phyloP scores from a whole-genome alignment of 1,284 basidiomycete species.

The Melampsora larici-populina region DNA sequence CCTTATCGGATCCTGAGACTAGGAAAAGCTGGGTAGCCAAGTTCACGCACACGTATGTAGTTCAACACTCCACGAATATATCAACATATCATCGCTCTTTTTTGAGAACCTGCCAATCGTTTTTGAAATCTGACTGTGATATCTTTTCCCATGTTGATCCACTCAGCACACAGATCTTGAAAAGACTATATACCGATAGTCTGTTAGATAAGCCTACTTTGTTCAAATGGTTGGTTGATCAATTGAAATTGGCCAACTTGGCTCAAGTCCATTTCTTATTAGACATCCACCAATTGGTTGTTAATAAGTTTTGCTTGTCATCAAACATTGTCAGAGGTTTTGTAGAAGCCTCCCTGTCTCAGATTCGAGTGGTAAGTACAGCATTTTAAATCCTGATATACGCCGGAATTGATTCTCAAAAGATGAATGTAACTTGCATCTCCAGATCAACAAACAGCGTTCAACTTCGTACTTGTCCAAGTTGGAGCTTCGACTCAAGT shows the following conservation, averaged over 20 bases:
- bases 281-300: constrained; percentile 37
- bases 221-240: constrained; percentile 76
- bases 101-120: constrained; percentile 14
- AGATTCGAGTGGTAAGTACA: constrained; percentile 39
- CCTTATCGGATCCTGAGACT: constrained; percentile 66
- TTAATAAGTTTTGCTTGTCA: constrained; percentile 37
- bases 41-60: constrained; percentile 71
- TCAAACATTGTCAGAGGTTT: constrained; percentile 43
- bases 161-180: constrained; percentile 7
- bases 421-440: neutral
- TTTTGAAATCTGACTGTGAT: constrained; percentile 42
- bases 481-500: constrained; percentile 35
- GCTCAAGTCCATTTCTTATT: constrained; percentile 76
- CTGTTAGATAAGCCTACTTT: constrained; percentile 78
- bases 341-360: constrained; percentile 38
- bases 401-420: neutral
- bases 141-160: constrained; percentile 48
- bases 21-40: constrained; percentile 74
- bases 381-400: neutral
- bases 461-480: constrained; percentile 33
- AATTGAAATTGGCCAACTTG: constrained; percentile 70
- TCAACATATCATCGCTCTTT: constrained; percentile 44
- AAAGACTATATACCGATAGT: constrained; percentile 70
- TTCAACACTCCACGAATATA: neutral
- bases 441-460: constrained; percentile 35